Conservation (phyloP, 2,329 filamentous ascomycete species). For the Hymenoscyphus infarciens region DNA sequence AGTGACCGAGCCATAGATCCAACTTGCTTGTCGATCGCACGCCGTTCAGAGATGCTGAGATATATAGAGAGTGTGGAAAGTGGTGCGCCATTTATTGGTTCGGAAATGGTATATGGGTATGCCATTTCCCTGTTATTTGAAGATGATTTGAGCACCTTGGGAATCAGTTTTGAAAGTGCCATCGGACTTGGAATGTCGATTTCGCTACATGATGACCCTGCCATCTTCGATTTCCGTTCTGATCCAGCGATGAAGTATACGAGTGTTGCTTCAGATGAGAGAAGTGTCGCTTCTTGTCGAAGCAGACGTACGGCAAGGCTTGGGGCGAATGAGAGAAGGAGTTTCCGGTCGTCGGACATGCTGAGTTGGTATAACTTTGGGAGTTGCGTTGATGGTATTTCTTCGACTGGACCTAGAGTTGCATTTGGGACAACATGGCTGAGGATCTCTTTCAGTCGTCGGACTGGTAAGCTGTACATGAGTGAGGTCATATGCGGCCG, state of each 20-base stretch:
- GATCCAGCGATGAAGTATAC: conserved; percentile 28
- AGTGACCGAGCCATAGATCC: conserved; percentile 30
- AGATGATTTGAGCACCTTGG: conserved; percentile 35
- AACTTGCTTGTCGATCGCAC: conserved; percentile 30
- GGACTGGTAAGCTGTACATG: conserved; percentile 33
- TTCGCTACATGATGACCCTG: conserved; percentile 6
- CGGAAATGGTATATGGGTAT: conserved; percentile 34
- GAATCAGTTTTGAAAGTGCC: conserved; percentile 11
- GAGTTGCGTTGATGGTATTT: conserved; percentile 33
- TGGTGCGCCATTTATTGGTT: conserved; percentile 24
- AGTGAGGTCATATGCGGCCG: conserved; percentile 26
- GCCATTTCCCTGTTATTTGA: conserved; percentile 31
- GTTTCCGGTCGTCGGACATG: conserved; percentile 31
- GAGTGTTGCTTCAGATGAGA: conserved; percentile 33
- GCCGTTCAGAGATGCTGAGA: conserved; percentile 28
- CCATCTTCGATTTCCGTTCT: conserved; percentile 9
- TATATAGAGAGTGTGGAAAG: conserved; percentile 29
- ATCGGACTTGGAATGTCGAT: neutral
- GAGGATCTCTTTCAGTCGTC: conserved; percentile 33
- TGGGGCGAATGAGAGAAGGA: conserved; percentile 32
- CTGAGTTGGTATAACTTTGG: conserved; percentile 32
- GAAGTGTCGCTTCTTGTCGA: conserved; percentile 31
- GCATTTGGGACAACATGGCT: conserved; percentile 27
- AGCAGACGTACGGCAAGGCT: conserved; percentile 30
- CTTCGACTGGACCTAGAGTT: conserved; percentile 30